These are phyloP conservation scores for Aspergillus cristatus DNA, from an alignment of 495 filamentous ascomycete genomes.

Conservation along the genomic window DNA sequence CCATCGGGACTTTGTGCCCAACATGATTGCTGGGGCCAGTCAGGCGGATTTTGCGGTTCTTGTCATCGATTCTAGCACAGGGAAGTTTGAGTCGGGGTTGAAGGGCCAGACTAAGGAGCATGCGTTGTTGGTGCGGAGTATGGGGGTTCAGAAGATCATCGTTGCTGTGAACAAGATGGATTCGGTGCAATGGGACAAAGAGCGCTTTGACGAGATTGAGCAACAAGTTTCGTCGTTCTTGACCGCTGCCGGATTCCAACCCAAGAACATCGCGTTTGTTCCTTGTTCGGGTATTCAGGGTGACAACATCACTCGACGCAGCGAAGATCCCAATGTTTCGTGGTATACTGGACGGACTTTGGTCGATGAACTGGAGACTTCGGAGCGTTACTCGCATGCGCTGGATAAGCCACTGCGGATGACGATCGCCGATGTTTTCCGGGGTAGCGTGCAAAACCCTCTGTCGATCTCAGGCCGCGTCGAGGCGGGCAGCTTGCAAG, in stretches of 20 bases:
- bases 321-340: constrained; percentile 42
- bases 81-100: constrained; percentile 86
- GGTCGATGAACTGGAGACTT: constrained; percentile 72
- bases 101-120: constrained; percentile 95
- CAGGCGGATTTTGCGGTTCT: constrained; percentile 95
- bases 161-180: constrained; percentile 96
- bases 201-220: constrained; percentile 74
- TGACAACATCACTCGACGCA: constrained; percentile 66
- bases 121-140: constrained; percentile 77
- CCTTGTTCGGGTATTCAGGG: constrained; percentile 84
- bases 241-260: constrained; percentile 66
- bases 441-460: constrained; percentile 62
- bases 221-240: constrained; percentile 79
- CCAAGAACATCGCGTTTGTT: constrained; percentile 72
- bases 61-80: constrained; percentile 80
- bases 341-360: constrained; percentile 82
- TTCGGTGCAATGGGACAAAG: constrained; percentile 66
- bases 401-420: constrained; percentile 75
- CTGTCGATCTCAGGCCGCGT: constrained; percentile 79
- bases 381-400: constrained; percentile 59
- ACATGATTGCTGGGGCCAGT: constrained; percentile 95
- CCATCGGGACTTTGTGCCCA: constrained; percentile 91
- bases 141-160: constrained; percentile 80
- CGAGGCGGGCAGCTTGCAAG: constrained; percentile 72
- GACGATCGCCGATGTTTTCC: constrained; percentile 76